Conservation (phyloP, 371 early-diverging fungal genomes). For the Apophysomyces elegans region DNA sequence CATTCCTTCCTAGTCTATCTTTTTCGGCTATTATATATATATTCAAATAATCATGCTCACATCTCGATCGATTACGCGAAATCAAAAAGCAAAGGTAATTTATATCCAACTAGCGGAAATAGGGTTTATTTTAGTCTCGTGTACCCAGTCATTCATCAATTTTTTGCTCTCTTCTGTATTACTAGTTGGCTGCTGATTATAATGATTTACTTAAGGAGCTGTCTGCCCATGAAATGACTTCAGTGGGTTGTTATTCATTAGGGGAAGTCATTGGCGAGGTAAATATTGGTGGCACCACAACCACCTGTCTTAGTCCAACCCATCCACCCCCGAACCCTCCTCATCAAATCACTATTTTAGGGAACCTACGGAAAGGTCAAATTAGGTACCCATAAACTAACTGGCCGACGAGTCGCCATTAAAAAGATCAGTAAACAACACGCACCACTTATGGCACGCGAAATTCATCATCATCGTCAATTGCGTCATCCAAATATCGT, state of each 20-base stretch:
- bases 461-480: constrained; percentile 88
- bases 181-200: constrained; percentile 35
- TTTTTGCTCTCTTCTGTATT: no score
- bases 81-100: constrained; percentile 36
- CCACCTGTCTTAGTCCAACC: neutral
- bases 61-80: constrained; percentile 25
- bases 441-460: constrained; percentile 76
- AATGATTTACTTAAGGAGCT: constrained; percentile 34
- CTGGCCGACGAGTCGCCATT: constrained; percentile 85
- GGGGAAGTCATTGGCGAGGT: constrained; percentile 35
- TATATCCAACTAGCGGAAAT: neutral
- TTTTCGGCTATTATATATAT: constrained; percentile 2
- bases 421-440: constrained; percentile 88
- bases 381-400: constrained; percentile 75
- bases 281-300: neutral
- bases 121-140: neutral
- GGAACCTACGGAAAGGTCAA: constrained; percentile 91
- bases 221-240: constrained; percentile 28
- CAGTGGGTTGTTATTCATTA: constrained; percentile 30
- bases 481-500: constrained; percentile 86
- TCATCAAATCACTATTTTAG: constrained; percentile 28
- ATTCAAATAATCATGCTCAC: constrained; percentile 20
- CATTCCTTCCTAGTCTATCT: constrained; percentile 22
- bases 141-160: no score
- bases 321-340: neutral